Conservation (phyloP, 495 filamentous ascomycete genomes). For the Aspergillus biplanus region DNA sequence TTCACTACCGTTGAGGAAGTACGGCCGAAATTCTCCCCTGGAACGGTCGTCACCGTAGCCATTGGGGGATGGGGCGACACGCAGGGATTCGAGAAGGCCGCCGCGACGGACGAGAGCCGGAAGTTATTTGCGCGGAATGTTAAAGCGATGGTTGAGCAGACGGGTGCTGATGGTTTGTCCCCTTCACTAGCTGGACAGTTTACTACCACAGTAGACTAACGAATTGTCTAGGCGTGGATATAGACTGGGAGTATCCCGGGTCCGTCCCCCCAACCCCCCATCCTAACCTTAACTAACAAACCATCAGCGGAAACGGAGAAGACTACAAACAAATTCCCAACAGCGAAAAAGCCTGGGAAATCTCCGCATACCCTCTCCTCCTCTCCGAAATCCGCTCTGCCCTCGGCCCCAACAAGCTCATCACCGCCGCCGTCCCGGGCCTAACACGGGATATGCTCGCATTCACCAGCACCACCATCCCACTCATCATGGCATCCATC, state of each 20-base stretch:
- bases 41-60: slow-evolving; percentile 64
- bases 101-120: slow-evolving; percentile 54
- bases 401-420: slow-evolving; percentile 60
- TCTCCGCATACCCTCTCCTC: slow-evolving; percentile 64
- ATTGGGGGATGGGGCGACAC: slow-evolving; percentile 78
- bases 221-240: slow-evolving; percentile 52
- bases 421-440: slow-evolving; percentile 74
- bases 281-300: not conserved
- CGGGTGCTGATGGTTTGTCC: slow-evolving; percentile 64
- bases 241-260: slow-evolving; percentile 81
- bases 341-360: slow-evolving; percentile 60
- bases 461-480: slow-evolving; percentile 63
- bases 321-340: slow-evolving; percentile 76
- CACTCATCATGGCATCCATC: slow-evolving; percentile 62
- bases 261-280: not conserved
- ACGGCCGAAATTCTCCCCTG: slow-evolving; percentile 58
- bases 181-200: too few species aligned
- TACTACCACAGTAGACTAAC: too few species aligned
- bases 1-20: slow-evolving; percentile 65
- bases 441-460: slow-evolving; percentile 72
- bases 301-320: slow-evolving; percentile 67
- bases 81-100: slow-evolving; percentile 61
- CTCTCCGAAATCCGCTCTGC: slow-evolving; percentile 61
- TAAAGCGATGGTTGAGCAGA: slow-evolving; percentile 61
- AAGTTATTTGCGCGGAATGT: slow-evolving; percentile 66